phyloP scores from a whole-genome alignment of 139 green algal species.

The Coccomyxa sp. region DNA sequence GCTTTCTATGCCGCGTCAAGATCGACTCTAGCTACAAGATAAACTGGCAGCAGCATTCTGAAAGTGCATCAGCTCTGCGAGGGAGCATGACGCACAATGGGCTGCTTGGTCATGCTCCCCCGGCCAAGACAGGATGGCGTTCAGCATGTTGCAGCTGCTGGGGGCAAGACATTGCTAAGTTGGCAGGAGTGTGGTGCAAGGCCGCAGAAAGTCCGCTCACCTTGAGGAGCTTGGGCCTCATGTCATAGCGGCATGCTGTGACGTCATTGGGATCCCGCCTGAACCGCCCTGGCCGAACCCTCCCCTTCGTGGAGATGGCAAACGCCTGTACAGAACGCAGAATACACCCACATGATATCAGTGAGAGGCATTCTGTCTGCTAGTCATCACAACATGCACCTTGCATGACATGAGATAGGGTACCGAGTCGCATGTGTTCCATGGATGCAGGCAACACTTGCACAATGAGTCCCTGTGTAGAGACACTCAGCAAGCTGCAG shows the following conservation, averaged over 20 bases:
- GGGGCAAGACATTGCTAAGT: background rate
- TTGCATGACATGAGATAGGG: background rate
- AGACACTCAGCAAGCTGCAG: background rate
- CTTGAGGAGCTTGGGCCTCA: background rate
- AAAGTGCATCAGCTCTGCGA: too few species aligned
- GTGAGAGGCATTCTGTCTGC: background rate
- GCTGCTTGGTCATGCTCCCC: background rate
- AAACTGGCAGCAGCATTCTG: background rate
- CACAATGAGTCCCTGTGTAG: background rate
- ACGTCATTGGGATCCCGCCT: background rate
- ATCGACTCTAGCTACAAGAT: background rate
- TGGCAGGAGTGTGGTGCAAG: too few species aligned
- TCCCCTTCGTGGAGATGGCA: background rate
- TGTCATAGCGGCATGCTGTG: background rate
- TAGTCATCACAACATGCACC: background rate
- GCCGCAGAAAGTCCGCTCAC: background rate
- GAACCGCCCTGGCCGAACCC: background rate
- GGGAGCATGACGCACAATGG: background rate
- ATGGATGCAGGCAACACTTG: background rate
- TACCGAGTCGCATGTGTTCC: background rate
- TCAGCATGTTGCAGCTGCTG: background rate
- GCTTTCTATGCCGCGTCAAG: background rate
- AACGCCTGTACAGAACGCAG: conserved; percentile 2
- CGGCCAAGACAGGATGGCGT: background rate
- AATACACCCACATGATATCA: background rate